These are phyloP conservation scores for Patellifolia procumbens DNA, from an alignment of 179 eudicot genomes.

Conservation along the genomic window DNA sequence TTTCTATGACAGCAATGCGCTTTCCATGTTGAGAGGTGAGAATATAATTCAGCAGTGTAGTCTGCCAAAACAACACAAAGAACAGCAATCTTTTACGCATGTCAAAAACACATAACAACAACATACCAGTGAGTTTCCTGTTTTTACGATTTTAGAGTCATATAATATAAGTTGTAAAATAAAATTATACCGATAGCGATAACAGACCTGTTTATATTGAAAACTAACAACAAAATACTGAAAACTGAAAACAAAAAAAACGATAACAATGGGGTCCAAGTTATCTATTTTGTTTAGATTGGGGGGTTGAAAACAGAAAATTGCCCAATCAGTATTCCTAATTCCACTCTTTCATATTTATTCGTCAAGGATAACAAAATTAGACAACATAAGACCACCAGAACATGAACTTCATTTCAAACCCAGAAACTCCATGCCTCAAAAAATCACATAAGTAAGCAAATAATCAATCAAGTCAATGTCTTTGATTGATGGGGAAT, in stretches of 20 bases:
- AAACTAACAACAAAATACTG: no score
- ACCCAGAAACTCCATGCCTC: background rate
- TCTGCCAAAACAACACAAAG: conserved; percentile 48
- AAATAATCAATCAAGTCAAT: background rate
- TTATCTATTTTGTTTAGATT: background rate
- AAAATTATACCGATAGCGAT: no score
- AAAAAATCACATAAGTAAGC: background rate
- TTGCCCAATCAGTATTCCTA: no score
- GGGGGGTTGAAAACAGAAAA: no score
- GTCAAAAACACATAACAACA: background rate
- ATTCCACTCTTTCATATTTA: no score
- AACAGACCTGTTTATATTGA: no score
- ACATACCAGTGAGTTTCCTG: no score
- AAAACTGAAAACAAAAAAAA: no score
- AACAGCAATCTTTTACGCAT: background rate
- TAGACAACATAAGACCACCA: background rate
- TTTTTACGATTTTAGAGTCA: no score
- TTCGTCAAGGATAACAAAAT: background rate
- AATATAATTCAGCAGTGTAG: conserved; percentile 84
- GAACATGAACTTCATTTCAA: background rate
- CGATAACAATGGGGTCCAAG: no score
- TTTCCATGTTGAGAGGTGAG: conserved; percentile 90
- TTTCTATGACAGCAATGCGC: conserved; percentile 92
- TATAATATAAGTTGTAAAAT: no score
- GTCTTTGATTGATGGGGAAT: background rate